Percentiles rank a stretch among this genome's conserved stretches.
These are phyloP conservation scores for Cyclanthera cordifolia DNA, from an alignment of 306 rosid species.

Conservation along the genomic window DNA sequence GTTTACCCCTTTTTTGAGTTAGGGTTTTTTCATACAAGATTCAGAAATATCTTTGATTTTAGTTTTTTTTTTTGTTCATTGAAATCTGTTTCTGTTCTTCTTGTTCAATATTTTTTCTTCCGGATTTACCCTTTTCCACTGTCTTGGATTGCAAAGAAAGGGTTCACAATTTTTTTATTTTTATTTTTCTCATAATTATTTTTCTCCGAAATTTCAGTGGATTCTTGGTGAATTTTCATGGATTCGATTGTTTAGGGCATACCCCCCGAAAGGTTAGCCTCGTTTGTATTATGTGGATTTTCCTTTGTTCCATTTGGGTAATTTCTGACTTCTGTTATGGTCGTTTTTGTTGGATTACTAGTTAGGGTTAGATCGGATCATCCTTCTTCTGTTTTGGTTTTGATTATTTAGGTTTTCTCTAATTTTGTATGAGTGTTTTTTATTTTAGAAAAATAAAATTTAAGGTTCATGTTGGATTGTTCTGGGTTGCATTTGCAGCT, in stretches of 20 bases:
- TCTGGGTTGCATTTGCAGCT: neutral
- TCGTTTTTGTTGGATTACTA: neutral
- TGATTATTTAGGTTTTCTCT: neutral
- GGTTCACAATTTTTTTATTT: neutral
- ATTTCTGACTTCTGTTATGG: conserved; percentile 11
- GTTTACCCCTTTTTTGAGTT: conserved; percentile 15
- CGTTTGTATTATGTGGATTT: conserved; percentile 11
- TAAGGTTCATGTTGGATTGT: neutral
- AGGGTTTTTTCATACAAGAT: conserved; percentile 22
- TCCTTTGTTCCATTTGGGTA: conserved; percentile 1
- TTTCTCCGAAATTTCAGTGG: conserved; percentile 1
- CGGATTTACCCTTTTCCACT: conserved; percentile 33
- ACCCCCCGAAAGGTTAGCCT: conserved; percentile 12
- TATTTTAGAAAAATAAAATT: neutral
- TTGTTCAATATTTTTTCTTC: conserved; percentile 5
- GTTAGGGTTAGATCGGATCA: conserved; percentile 16
- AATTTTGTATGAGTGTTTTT: neutral
- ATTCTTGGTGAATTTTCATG: conserved; percentile 7
- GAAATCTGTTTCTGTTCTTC: neutral
- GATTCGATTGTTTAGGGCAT: conserved; percentile 14
- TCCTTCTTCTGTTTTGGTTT: neutral
- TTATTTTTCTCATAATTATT: neutral
- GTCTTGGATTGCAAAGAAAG: neutral
- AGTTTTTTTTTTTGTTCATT: neutral
- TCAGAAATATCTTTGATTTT: conserved; percentile 12